phyloP scores from a whole-genome alignment of 495 filamentous ascomycete species.

The Aspergillus cristatus region DNA sequence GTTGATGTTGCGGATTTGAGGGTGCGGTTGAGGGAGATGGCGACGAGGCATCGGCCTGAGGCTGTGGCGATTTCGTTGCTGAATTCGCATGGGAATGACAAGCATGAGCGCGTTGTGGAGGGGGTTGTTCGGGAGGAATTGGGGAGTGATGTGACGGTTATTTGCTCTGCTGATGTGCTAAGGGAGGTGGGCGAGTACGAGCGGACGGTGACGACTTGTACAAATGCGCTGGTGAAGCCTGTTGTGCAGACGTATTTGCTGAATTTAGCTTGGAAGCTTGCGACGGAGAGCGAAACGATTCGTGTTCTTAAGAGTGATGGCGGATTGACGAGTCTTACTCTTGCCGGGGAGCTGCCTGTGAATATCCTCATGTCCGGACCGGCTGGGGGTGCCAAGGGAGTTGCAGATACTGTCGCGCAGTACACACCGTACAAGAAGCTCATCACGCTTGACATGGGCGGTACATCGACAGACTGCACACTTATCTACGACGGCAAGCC shows the following conservation, averaged over 20 bases:
- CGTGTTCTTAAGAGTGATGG: slow-evolving; percentile 43
- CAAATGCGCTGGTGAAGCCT: slow-evolving; percentile 42
- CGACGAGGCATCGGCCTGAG: slow-evolving; percentile 25
- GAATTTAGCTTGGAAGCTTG: slow-evolving; percentile 27
- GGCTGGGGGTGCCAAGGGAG: slow-evolving; percentile 38
- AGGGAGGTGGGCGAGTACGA: slow-evolving; percentile 44
- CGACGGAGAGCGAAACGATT: slow-evolving; percentile 29
- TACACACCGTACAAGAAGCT: slow-evolving; percentile 40
- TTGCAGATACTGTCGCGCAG: slow-evolving; percentile 36
- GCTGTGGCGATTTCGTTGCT: slow-evolving; percentile 39
- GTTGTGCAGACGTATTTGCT: slow-evolving; percentile 36
- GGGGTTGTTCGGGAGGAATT: slow-evolving; percentile 27
- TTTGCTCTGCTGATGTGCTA: slow-evolving; percentile 37
- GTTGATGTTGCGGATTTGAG: slow-evolving; percentile 32
- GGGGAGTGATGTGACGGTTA: slow-evolving; percentile 27
- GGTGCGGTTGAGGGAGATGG: slow-evolving; percentile 18
- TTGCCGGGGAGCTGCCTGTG: slow-evolving; percentile 37
- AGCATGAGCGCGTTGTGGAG: slow-evolving; percentile 32
- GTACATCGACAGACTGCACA: slow-evolving; percentile 41
- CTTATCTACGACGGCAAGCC: slow-evolving; percentile 37
- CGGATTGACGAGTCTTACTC: slow-evolving; percentile 32
- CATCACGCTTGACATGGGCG: slow-evolving; percentile 44
- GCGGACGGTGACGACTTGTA: slow-evolving; percentile 41
- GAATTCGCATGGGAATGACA: slow-evolving; percentile 37
- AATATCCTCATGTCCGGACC: slow-evolving; percentile 42